Percentiles rank a stretch among this genome's conserved stretches.
Conservation (phyloP, 441 rosid species). For the Populus hybrid region DNA sequence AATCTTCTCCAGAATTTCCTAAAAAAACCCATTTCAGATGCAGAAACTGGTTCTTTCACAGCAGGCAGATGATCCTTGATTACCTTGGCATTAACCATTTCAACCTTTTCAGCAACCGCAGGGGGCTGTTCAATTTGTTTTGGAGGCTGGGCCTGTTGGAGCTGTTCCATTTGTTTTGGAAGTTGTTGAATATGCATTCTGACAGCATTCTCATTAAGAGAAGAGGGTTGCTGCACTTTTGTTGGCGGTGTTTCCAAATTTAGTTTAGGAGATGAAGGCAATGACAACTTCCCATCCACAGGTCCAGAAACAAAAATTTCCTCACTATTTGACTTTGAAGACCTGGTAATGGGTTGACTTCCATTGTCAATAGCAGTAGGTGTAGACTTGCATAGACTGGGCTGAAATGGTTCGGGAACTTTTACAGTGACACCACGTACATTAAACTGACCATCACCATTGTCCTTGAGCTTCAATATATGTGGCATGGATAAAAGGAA, state of each 20-base stretch:
- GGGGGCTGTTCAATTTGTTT: slow-evolving; percentile 13
- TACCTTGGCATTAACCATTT: slow-evolving; percentile 3
- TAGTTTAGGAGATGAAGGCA: slow-evolving; percentile 16
- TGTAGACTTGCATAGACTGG: slow-evolving; percentile 7
- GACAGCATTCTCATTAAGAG: neutral
- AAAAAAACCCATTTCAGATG: slow-evolving; percentile 26
- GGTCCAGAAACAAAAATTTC: slow-evolving; percentile 17
- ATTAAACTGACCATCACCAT: slow-evolving; percentile 38
- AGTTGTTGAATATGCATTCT: neutral
- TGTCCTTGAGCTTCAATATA: slow-evolving; percentile 42
- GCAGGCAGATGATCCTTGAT: slow-evolving; percentile 13
- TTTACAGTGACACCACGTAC: slow-evolving; percentile 28
- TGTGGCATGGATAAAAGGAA: slow-evolving; percentile 67
- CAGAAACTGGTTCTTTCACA: slow-evolving; percentile 23
- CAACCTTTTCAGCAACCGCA: slow-evolving; percentile 12
- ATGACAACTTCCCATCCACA: slow-evolving; percentile 12
- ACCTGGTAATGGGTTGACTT: slow-evolving; percentile 13
- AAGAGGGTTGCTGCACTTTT: slow-evolving; percentile 16
- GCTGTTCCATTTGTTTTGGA: slow-evolving; percentile 4
- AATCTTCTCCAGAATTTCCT: slow-evolving; percentile 38
- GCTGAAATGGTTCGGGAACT: slow-evolving; percentile 30
- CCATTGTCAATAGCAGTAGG: slow-evolving; percentile 11
- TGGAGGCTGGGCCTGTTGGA: slow-evolving; percentile 6
- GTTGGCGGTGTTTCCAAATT: slow-evolving; percentile 18
- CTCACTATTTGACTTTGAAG: slow-evolving; percentile 20